Evolutionary conservation across 1,284 basidiomycete genomes (phyloP).

Genomic region (Cerrena zonata): DNA sequence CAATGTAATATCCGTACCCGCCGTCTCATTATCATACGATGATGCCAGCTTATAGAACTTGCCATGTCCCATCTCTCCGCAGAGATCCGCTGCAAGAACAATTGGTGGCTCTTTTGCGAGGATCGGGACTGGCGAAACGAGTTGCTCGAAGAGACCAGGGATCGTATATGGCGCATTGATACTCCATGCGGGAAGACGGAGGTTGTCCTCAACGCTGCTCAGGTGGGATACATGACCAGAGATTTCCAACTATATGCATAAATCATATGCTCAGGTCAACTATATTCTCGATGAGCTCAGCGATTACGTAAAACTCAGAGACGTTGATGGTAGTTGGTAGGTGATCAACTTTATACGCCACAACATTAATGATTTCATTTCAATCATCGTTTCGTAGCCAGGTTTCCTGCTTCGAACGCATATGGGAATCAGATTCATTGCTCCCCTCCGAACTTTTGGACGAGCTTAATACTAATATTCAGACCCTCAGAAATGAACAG

Average conservation of each 20-base stretch:
- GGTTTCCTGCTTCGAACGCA: slow-evolving; percentile 50
- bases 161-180: slow-evolving; percentile 29
- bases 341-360: slow-evolving; percentile 12
- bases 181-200: slow-evolving; percentile 29
- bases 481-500: slow-evolving; percentile 1
- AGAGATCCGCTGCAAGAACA: slow-evolving; percentile 33
- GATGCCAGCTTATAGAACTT: too few relatives aligned
- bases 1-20: not conserved
- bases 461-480: slow-evolving; percentile 4
- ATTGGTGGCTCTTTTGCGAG: slow-evolving; percentile 38
- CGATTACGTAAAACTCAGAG: slow-evolving; percentile 41
- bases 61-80: slow-evolving; percentile 47
- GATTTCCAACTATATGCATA: not conserved
- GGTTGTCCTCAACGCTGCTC: slow-evolving; percentile 42
- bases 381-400: slow-evolving; percentile 29
- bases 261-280: slow-evolving; percentile 30
- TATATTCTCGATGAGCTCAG: slow-evolving; percentile 48
- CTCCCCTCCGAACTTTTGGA: slow-evolving; percentile 13
- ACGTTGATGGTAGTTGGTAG: slow-evolving; percentile 36
- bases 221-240: slow-evolving; percentile 7
- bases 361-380: not conserved
- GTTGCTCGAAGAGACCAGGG: slow-evolving; percentile 25
- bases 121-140: slow-evolving; percentile 28
- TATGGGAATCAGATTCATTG: slow-evolving; percentile 42
- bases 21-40: too few relatives aligned